Base-by-base conservation (phyloP, 495 filamentous ascomycete species). In the Podospora conica region DNA sequence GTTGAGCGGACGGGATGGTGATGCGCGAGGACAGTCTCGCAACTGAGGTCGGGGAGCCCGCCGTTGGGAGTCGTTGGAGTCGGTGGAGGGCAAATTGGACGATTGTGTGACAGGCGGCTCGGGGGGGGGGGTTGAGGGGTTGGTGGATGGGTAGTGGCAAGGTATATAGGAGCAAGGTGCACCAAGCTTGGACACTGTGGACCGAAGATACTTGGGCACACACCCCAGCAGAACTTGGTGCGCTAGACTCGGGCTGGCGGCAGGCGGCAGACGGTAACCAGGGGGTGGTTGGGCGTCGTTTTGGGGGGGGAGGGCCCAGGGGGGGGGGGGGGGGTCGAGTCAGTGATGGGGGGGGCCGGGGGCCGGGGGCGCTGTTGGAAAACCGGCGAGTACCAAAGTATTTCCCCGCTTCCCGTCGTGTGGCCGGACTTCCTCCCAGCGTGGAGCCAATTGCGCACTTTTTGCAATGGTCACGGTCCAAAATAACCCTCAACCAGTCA, bases 311-410 rank as follows among this genome's bases (percentile, higher is more conserved):
- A n/a, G n/a, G n/a, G n/a, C n/a, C n/a, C n/a, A n/a, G 68, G 68
- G 61, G 61, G 56, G 68, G 66, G 71, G 24, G 67, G 60, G 72
- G 40, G 65, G 61, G 67, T 65, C 68, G 70, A 74, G 72, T 72
- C 72, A 74, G 68, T 61, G 58, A 58, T 27, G 55, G 27, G 63
- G 54, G 63, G 33, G 59, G 61, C 23, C 11, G 57, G 21, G 56
- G 59, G 12, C 55, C 31, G 21, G 59, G 9, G 62, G 24, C 40
- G 67, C 55, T 55, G 60, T 57, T 28, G 28, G 58, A 68, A 60
- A 69, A 48, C 40, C 67, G 71, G 65, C 57, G 64, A 55, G 40
- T 7, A 48, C 33, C 12, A 48, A 18, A 48, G 40, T 58, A 66
- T 63, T 70, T 70, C 69, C 69, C 69, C 68, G 64, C 66, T 70